Conservation (phyloP, 179 eudicot species). For the Amaranthus tricolor region DNA sequence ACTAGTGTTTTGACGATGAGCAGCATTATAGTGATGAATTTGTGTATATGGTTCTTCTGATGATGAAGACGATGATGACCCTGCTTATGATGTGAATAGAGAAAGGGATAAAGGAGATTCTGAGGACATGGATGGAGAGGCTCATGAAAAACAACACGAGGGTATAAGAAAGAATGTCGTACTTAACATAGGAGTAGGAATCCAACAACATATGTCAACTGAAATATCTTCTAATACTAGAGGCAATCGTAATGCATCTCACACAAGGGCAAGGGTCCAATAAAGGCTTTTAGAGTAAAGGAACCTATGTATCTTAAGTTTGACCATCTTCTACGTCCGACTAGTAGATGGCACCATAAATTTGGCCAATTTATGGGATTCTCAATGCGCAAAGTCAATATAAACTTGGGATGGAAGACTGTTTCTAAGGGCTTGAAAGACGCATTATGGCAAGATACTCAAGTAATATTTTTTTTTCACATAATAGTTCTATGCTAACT, state of each 20-base stretch:
- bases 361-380: too few species aligned
- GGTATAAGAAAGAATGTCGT: not conserved
- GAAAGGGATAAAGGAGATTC: too few species aligned
- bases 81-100: too few species aligned
- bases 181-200: not conserved
- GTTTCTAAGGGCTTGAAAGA: too few species aligned
- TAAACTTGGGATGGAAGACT: too few species aligned
- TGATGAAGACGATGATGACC: not conserved
- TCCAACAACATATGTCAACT: not conserved
- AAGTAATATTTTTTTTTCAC: too few species aligned
- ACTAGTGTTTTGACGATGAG: too few species aligned
- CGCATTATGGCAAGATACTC: too few species aligned
- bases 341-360: not conserved
- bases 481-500: too few species aligned
- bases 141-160: not conserved
- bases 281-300: not conserved
- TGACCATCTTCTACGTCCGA: not conserved
- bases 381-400: too few species aligned
- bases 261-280: not conserved
- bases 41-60: too few species aligned
- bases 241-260: not conserved
- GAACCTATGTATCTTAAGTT: not conserved
- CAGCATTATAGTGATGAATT: too few species aligned
- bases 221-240: not conserved
- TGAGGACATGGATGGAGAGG: not conserved